Evolutionary conservation across 352 stramenopile genomes (phyloP).

Genomic region (Phytopythium chamaehyphon): DNA sequence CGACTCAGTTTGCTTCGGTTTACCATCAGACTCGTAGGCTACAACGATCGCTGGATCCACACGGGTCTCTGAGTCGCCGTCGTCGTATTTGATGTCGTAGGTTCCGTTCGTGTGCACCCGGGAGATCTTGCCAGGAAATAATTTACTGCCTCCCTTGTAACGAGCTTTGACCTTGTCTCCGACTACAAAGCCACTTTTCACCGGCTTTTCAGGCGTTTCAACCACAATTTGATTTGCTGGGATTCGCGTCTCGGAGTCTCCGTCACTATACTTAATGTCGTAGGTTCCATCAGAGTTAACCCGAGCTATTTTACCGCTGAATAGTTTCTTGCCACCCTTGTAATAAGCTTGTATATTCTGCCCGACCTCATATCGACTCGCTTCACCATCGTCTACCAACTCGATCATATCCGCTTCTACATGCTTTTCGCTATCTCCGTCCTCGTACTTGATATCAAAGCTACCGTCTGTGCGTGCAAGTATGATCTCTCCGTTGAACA

Average conservation of each 20-base stretch:
- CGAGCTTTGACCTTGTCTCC: slow-evolving; percentile 38
- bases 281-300: slow-evolving; percentile 59
- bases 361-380: background rate
- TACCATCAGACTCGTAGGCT: slow-evolving; percentile 1
- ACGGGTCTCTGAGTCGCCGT: slow-evolving; percentile 36
- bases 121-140: slow-evolving; percentile 40
- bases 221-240: background rate
- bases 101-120: slow-evolving; percentile 44
- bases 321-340: slow-evolving; percentile 64
- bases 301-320: slow-evolving; percentile 51
- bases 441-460: slow-evolving; percentile 46
- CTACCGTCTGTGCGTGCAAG: slow-evolving; percentile 32
- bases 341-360: slow-evolving; percentile 22
- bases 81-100: slow-evolving; percentile 62
- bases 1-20: background rate
- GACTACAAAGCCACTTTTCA: slow-evolving; percentile 10
- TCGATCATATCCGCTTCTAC: slow-evolving; percentile 29
- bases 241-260: slow-evolving; percentile 41
- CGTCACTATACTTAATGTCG: slow-evolving; percentile 65
- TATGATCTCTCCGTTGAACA: slow-evolving; percentile 34
- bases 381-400: background rate
- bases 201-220: slow-evolving; percentile 6
- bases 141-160: slow-evolving; percentile 32
- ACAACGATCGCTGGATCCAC: slow-evolving; percentile 13
- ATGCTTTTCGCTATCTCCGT: slow-evolving; percentile 30